These are phyloP conservation scores for Annulohypoxylon stygium DNA, from an alignment of 495 filamentous ascomycete genomes.

Conservation along the genomic window DNA sequence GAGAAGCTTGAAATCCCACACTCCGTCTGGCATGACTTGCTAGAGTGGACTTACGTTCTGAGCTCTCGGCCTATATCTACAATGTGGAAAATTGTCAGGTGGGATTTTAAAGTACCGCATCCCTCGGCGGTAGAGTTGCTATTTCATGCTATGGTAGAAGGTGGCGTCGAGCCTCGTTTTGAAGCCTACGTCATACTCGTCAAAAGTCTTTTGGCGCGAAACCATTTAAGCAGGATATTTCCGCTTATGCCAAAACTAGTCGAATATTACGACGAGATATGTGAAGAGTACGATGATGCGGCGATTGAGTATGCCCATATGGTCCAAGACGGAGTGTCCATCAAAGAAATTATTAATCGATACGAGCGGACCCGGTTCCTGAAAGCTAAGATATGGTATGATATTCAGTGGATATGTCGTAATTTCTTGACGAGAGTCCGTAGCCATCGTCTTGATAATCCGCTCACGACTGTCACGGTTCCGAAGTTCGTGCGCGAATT, in stretches of 20 bases:
- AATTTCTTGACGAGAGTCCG: constrained; percentile 40
- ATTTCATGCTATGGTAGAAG: constrained; percentile 54
- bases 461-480: constrained; percentile 46
- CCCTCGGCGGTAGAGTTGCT: constrained; percentile 46
- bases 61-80: constrained; percentile 38
- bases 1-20: constrained; percentile 50
- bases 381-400: constrained; percentile 48
- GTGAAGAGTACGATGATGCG: constrained; percentile 47
- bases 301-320: constrained; percentile 51
- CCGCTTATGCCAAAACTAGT: constrained; percentile 47
- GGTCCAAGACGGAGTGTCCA: constrained; percentile 19
- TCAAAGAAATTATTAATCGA: constrained; percentile 12
- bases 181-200: constrained; percentile 51
- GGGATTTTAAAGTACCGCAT: constrained; percentile 33
- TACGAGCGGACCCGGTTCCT: constrained; percentile 41
- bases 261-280: constrained; percentile 44
- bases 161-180: constrained; percentile 51
- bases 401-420: constrained; percentile 43
- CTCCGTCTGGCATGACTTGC: constrained; percentile 51
- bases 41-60: constrained; percentile 56
- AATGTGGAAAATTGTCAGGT: constrained; percentile 48
- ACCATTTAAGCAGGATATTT: constrained; percentile 32
- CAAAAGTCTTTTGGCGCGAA: constrained; percentile 45
- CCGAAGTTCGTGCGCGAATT: constrained; percentile 65
- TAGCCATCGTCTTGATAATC: constrained; percentile 15